phyloP scores from a whole-genome alignment of 139 green algal genomes.

The Microglena sp. region DNA sequence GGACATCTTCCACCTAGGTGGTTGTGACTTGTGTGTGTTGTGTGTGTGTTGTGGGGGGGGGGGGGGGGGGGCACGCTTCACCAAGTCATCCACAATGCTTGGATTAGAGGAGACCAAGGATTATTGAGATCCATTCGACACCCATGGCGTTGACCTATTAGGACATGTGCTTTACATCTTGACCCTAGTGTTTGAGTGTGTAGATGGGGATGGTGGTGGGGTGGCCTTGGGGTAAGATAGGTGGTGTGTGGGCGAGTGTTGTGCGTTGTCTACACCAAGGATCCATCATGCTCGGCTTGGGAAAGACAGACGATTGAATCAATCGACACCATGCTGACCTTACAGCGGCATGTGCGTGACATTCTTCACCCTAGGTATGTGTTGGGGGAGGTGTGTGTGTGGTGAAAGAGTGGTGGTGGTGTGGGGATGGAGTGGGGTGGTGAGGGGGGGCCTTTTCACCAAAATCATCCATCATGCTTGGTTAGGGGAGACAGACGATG shows the following conservation, averaged over 20 bases:
- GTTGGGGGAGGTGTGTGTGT: too few relatives aligned
- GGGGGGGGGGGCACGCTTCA: too few relatives aligned
- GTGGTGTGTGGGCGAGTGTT: neutral
- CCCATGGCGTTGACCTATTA: too few relatives aligned
- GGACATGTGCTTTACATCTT: too few relatives aligned
- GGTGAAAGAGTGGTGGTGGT: neutral
- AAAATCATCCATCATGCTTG: too few relatives aligned
- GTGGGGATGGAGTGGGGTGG: neutral
- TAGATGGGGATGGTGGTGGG: neutral
- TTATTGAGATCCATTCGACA: too few relatives aligned
- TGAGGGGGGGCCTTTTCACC: too few relatives aligned
- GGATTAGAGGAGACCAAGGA: too few relatives aligned
- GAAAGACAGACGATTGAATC: slow-evolving; percentile 72
- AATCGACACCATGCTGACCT: slow-evolving; percentile 70
- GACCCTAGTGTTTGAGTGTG: neutral
- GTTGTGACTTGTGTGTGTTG: neutral
- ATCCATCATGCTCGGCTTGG: slow-evolving; percentile 93
- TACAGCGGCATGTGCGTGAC: slow-evolving; percentile 68
- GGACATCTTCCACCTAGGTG: neutral
- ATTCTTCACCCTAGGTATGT: slow-evolving; percentile 90
- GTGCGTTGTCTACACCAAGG: slow-evolving; percentile 72
- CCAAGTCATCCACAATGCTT: too few relatives aligned
- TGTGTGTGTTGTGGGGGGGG: too few relatives aligned
- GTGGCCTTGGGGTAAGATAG: neutral
- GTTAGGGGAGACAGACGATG: slow-evolving; percentile 79